These are phyloP conservation scores for Candolleomyces aberdarensis DNA, from an alignment of 768 basidiomycete species.

Conservation along the genomic window DNA sequence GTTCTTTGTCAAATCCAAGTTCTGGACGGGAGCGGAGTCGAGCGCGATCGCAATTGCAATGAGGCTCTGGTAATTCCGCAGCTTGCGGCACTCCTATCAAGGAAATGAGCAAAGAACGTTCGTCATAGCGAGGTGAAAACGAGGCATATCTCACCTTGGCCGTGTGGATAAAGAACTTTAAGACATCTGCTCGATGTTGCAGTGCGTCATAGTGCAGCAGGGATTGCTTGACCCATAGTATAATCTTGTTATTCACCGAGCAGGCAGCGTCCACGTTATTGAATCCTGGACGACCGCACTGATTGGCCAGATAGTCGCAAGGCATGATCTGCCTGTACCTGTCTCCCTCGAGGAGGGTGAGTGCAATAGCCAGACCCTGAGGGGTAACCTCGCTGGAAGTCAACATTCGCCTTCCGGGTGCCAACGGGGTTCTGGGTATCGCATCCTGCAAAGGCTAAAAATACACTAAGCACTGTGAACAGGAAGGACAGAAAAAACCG, in stretches of 20 bases:
- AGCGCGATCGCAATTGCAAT: conserved; percentile 41
- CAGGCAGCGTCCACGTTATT: conserved; percentile 33
- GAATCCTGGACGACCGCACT: conserved; percentile 19
- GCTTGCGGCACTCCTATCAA: conserved; percentile 39
- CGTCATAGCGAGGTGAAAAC: neutral
- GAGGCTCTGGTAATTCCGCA: conserved; percentile 43
- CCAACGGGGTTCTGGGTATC: conserved; percentile 11
- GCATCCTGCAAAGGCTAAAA: neutral
- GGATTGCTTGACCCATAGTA: conserved; percentile 38
- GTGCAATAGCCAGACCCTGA: conserved; percentile 38
- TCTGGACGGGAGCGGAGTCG: conserved; percentile 35
- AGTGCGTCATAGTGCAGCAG: conserved; percentile 36
- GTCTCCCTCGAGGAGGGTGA: conserved; percentile 43
- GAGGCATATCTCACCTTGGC: conserved; percentile 23
- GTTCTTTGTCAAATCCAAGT: conserved; percentile 31
- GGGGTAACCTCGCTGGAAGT: conserved; percentile 33
- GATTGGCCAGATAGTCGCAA: conserved; percentile 40
- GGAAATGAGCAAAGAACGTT: neutral
- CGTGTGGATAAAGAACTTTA: conserved; percentile 43
- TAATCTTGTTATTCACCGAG: conserved; percentile 36
- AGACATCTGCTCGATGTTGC: conserved; percentile 32
- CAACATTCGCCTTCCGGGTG: conserved; percentile 24
- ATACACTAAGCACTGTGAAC: neutral
- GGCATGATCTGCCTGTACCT: conserved; percentile 34
- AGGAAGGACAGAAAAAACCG: neutral